Conservation (phyloP, 805 yeast species). For the Sporopachydermia quercuum region DNA sequence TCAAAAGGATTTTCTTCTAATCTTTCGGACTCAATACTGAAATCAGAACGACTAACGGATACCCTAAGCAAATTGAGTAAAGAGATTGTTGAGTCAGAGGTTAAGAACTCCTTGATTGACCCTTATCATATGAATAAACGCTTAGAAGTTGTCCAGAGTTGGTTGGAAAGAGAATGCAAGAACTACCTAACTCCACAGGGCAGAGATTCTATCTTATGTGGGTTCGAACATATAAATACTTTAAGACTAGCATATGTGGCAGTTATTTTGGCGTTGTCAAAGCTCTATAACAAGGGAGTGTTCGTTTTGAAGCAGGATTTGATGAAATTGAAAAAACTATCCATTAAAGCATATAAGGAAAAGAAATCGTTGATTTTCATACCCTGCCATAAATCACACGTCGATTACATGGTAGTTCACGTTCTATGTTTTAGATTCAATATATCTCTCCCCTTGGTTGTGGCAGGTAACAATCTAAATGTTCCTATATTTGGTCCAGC, state of each 20-base stretch:
- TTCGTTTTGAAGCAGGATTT: conserved; percentile 22
- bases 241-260: conserved; percentile 20
- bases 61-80: background rate
- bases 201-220: conserved; percentile 17
- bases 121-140: background rate
- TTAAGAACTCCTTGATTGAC: background rate
- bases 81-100: background rate
- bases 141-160: background rate
- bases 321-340: conserved; percentile 17
- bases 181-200: background rate
- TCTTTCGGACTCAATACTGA: background rate
- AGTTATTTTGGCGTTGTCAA: conserved; percentile 21
- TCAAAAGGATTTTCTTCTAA: background rate
- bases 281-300: conserved; percentile 27
- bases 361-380: conserved; percentile 27
- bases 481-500: conserved; percentile 39
- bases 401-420: conserved; percentile 45
- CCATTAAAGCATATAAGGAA: conserved; percentile 18
- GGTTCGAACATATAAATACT: conserved; percentile 16
- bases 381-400: conserved; percentile 49
- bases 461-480: conserved; percentile 54
- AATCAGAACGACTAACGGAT: background rate
- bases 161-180: background rate
- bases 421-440: conserved; percentile 37
- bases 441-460: conserved; percentile 37